Conservation (phyloP, 129 eudicot species). For the Dittrichia graveolens region DNA sequence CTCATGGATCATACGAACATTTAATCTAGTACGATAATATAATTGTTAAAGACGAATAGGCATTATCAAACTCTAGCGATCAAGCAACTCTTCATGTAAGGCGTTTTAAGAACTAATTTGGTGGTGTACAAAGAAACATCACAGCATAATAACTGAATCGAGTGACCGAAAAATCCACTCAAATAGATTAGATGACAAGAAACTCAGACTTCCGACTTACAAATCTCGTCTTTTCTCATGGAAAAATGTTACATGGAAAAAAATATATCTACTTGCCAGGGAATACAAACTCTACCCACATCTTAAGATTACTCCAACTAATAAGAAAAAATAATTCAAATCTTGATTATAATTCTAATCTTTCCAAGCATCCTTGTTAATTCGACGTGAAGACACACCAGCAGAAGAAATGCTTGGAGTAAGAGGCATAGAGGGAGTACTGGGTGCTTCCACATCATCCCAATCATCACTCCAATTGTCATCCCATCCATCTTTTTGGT, state of each 20-base stretch:
- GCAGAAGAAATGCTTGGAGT: constrained; percentile 80
- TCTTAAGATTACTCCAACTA: constrained; percentile 1
- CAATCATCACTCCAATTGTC: constrained; percentile 81
- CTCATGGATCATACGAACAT: no score
- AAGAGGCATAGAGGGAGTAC: constrained; percentile 64
- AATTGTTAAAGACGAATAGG: no score
- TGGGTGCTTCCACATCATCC: constrained; percentile 91
- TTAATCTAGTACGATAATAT: no score
- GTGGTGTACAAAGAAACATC: background rate
- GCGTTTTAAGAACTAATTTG: background rate
- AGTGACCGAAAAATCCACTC: background rate
- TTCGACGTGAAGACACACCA: constrained; percentile 68
- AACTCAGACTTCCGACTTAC: background rate
- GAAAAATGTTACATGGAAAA: constrained; percentile 29
- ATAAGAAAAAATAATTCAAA: background rate
- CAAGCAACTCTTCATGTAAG: no score
- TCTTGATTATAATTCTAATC: constrained; percentile 41
- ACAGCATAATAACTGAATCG: background rate
- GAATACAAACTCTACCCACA: background rate
- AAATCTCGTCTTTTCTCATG: constrained; percentile 24
- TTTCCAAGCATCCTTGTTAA: constrained; percentile 81
- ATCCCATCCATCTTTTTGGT: constrained; percentile 69
- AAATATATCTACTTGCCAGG: background rate
- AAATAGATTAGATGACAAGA: constrained; percentile 21
- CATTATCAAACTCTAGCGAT: no score